Base-by-base conservation (phyloP, 768 basidiomycete species). In the Paxillus ammoniavirescens region DNA sequence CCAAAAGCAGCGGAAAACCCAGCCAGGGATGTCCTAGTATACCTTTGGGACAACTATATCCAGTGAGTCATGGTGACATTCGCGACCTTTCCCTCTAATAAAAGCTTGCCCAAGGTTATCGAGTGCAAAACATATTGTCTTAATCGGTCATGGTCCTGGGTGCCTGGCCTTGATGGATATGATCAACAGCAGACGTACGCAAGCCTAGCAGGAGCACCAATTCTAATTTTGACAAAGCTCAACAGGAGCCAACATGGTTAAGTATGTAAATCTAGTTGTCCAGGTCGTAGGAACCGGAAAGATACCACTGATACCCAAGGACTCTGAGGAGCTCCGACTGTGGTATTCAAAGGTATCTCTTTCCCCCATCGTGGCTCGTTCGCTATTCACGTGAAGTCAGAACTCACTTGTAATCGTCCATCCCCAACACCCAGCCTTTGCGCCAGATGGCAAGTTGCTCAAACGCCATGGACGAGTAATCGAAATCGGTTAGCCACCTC, bases 1-100 rank as follows among this genome's bases (percentile, higher is more conserved):
- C 54, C 67, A 8, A 82, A 76, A 58, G 56, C 71, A 14, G 59
- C 68, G 49, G 78, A 76, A 44, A 75, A 79, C 42, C 75, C 77
- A 40, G 78, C 76, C 8, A 77, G 69, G 45, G 82, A 89, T 28
- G 72, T 95, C 21, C 66, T 96, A 53, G 77, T 78, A 4, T 96
- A 98, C 66, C 69, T 98, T 10, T 99, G 97, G 97, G 96, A 98
- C 69, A 96, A 98, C 63, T 95, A 94, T 64, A 77, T 98, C 56
- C 84, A 89, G 95, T 97, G 61, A 54, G 89, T 67, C 15, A n/a
- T 44, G 31, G 42, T 54, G 18, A 18, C 46, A 8, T 14, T 41
- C 38, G 40, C 56, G 0, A 43, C 12, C 50, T 17, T 28, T 36
- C 17, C 12, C 12, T 26, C 47, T 44, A 21, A 52, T 49, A 47